Evolutionary conservation across 2,329 filamentous ascomycete species (phyloP).

Genomic region (Aspergillus arachidicola): DNA sequence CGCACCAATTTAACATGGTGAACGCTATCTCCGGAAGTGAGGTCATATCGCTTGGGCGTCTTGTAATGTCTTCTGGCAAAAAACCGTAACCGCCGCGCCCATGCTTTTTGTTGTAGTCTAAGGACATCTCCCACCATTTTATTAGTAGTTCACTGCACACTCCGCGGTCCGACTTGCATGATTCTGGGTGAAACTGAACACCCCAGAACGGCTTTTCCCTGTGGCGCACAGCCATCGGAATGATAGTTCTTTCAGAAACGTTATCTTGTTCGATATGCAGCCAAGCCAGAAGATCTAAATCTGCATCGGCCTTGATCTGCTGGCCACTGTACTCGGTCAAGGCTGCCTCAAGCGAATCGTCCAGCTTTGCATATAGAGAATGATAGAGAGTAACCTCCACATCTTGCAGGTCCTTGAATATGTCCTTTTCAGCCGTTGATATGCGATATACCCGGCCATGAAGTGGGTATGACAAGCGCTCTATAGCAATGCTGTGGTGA

Average conservation of each 20-base stretch:
- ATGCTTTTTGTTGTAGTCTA: constrained; percentile 59
- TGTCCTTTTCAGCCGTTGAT: constrained; percentile 60
- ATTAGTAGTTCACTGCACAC: constrained; percentile 64
- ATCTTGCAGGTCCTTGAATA: constrained; percentile 65
- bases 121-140: constrained; percentile 74
- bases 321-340: neutral
- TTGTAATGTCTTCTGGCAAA: constrained; percentile 24
- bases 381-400: constrained; percentile 79
- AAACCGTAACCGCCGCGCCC: constrained; percentile 26
- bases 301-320: neutral
- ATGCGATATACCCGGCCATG: constrained; percentile 80
- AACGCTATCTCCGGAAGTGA: constrained; percentile 50
- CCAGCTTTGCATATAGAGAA: constrained; percentile 55
- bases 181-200: constrained; percentile 89
- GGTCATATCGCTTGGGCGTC: constrained; percentile 17
- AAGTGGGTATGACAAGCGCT: constrained; percentile 69
- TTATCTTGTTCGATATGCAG: constrained; percentile 46
- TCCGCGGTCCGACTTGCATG: constrained; percentile 70
- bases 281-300: constrained; percentile 64
- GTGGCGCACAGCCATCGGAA: constrained; percentile 79
- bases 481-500: constrained; percentile 67
- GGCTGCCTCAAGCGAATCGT: constrained; percentile 26
- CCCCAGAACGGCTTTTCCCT: constrained; percentile 74
- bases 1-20: constrained; percentile 39
- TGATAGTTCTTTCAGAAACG: constrained; percentile 37